A percentile compares a stretch with the other conserved stretches of the same genome.
phyloP scores from a whole-genome alignment of 306 rosid genomes.

The Parietaria judaica region DNA sequence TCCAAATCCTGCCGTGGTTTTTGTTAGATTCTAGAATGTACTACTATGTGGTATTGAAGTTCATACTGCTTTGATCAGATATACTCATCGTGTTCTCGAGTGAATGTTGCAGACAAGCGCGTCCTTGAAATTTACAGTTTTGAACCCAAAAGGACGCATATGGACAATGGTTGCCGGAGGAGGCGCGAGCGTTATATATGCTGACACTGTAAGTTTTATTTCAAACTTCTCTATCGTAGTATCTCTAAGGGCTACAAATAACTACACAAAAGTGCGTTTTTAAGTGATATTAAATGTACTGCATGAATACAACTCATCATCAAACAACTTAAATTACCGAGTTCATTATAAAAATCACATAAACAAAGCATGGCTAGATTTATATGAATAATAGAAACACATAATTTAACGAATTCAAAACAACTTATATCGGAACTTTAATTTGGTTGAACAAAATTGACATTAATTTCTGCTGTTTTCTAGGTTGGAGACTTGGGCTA shows the following conservation, averaged over 20 bases:
- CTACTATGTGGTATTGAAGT: conserved; percentile 1
- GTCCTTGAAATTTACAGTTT: conserved; percentile 67
- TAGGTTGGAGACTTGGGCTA: conserved; percentile 92
- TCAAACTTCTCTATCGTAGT: background rate
- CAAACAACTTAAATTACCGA: too few relatives aligned
- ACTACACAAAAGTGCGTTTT: too few relatives aligned
- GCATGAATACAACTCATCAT: too few relatives aligned
- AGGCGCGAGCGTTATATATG: conserved; percentile 87
- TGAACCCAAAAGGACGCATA: conserved; percentile 85
- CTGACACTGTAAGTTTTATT: conserved; percentile 57
- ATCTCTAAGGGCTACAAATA: too few relatives aligned
- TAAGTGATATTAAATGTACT: too few relatives aligned
- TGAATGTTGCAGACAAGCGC: conserved; percentile 66
- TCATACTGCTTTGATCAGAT: background rate
- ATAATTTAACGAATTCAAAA: too few relatives aligned
- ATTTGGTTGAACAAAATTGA: too few relatives aligned
- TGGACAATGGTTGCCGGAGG: conserved; percentile 97
- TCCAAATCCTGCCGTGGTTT: background rate
- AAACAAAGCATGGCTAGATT: too few relatives aligned
- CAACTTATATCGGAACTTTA: too few relatives aligned
- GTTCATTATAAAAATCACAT: too few relatives aligned
- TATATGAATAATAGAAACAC: too few relatives aligned
- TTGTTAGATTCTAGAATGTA: background rate
- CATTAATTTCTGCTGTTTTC: conserved; percentile 9
- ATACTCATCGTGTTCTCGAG: conserved; percentile 9